Base-by-base conservation (phyloP, 805 yeast species). In the Zygotorulaspora chibaensis region DNA sequence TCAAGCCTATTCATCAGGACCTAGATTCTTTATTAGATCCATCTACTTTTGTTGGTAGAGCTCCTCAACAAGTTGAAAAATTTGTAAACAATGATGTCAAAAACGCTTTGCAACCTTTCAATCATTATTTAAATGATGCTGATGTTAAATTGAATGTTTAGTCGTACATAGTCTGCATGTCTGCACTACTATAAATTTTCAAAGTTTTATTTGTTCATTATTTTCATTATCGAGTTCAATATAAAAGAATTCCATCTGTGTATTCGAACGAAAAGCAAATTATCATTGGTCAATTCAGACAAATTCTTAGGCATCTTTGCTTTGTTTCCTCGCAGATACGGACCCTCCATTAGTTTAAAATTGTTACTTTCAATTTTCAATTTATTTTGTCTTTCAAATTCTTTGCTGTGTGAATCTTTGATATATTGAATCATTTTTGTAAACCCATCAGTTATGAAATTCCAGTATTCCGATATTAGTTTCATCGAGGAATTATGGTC, bases 11-110 rank as follows among this genome's bases (percentile, higher is more conserved):
- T 56, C 87, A 95, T 87, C 70, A 62, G 47, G 88, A 93, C 41
- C 77, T 93, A 62, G 96, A 86, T 48, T 52, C 70, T 17, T 77
- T 93, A 59, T 79, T 93, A 60, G 90, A 91, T 59, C 98, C 99
- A 52, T 72, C 84, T 16, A 93, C 99, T 27, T 93, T 93, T 66
- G 95, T 90, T 39, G 99, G 99, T 59, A 87, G 99, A 70, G 99
- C 99, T 45, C 98, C 98, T 36, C 85, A 90, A 71, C 99, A 93
- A 74, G 88, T 96, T 46, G 96, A 85, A 67, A 91, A 90, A 71
- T 93, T 93, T 63, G 83, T 93, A 56, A 78, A 79, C 47, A 79
- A 76, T 46, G 95, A 91, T 48, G 98, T 93, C 46, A 84, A 82
- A 43, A 71, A 81, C 56, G 98, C 97, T 33, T 75, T 93, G 54